A percentile compares a stretch with the other conserved stretches of the same genome.
Conservation (phyloP, 2,329 filamentous ascomycete species). For the Alternaria arborescens region DNA sequence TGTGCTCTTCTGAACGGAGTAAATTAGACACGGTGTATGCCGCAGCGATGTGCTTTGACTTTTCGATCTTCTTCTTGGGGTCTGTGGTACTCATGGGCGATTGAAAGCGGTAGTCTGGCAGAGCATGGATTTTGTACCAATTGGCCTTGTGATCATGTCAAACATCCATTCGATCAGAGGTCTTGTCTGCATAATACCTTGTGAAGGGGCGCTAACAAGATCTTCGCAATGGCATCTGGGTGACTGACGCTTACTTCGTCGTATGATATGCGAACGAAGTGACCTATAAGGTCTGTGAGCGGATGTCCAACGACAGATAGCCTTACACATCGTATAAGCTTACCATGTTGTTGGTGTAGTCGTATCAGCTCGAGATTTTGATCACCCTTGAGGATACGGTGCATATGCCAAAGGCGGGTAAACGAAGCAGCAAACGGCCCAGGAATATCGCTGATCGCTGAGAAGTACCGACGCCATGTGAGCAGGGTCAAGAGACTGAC, state of each 20-base stretch:
- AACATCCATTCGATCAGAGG: too few species aligned
- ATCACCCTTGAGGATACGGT: slow-evolving; percentile 51
- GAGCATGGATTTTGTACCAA: slow-evolving; percentile 49
- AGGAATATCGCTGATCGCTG: slow-evolving; percentile 53
- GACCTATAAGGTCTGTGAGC: slow-evolving; percentile 27
- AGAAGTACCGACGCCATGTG: slow-evolving; percentile 56
- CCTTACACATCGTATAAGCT: background rate
- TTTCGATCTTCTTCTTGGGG: slow-evolving; percentile 44
- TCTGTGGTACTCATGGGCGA: slow-evolving; percentile 53
- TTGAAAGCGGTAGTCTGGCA: slow-evolving; percentile 54
- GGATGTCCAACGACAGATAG: background rate
- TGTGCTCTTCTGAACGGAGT: slow-evolving; percentile 31
- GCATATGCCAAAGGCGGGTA: slow-evolving; percentile 49
- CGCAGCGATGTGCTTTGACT: slow-evolving; percentile 20
- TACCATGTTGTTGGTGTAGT: slow-evolving; percentile 51
- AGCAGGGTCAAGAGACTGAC: background rate
- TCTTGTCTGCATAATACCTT: slow-evolving; percentile 38
- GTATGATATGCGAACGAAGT: slow-evolving; percentile 55
- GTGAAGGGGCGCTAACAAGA: slow-evolving; percentile 46
- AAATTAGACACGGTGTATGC: slow-evolving; percentile 41
- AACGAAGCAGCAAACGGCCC: slow-evolving; percentile 55
- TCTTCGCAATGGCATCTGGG: slow-evolving; percentile 51
- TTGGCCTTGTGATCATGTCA: slow-evolving; percentile 22
- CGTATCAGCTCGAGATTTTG: slow-evolving; percentile 47
- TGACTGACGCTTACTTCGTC: slow-evolving; percentile 58